Evolutionary conservation across 2,329 filamentous ascomycete species (phyloP).

Genomic region (Monilinia aucupariae): DNA sequence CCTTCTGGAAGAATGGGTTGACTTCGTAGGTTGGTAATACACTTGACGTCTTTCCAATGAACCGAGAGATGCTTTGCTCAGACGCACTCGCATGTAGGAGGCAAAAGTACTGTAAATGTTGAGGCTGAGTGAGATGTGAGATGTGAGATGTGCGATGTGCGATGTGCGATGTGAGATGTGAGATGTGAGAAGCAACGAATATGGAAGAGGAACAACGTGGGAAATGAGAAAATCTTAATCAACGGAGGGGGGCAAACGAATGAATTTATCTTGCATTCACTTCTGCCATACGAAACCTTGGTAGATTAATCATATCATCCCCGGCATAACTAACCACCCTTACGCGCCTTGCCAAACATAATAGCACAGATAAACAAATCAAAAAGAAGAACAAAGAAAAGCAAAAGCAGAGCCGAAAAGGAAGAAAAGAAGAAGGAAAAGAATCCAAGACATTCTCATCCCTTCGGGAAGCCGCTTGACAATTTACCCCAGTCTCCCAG

Average conservation of each 20-base stretch:
- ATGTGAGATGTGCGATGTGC: neutral
- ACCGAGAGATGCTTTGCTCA: conserved; percentile 12
- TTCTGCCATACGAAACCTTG: conserved; percentile 14
- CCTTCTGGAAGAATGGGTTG: conserved; percentile 13
- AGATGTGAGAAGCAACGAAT: neutral
- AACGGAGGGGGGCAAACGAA: conserved; percentile 13
- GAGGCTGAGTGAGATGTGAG: conserved; percentile 5
- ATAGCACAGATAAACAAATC: neutral
- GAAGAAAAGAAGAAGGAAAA: conserved; percentile 14
- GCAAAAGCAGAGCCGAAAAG: neutral
- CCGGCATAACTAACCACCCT: too few relatives aligned
- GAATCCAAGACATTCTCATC: conserved; percentile 27
- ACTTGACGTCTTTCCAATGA: conserved; percentile 14
- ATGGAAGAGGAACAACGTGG: neutral
- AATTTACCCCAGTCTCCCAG: conserved; percentile 12
- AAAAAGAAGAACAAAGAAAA: conserved; percentile 7
- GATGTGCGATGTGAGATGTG: too few relatives aligned
- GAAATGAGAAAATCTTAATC: neutral
- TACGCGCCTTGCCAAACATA: conserved; percentile 8
- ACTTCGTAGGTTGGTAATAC: conserved; percentile 10
- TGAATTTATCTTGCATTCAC: conserved; percentile 16
- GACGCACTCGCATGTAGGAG: neutral
- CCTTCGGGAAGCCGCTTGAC: conserved; percentile 23
- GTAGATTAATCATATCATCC: conserved; percentile 10
- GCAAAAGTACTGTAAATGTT: neutral